Evolutionary conservation across 2,329 filamentous ascomycete genomes (phyloP), one percentile per base, ranked within the genome.

Genomic region (Coniochaeta prunicola): DNA sequence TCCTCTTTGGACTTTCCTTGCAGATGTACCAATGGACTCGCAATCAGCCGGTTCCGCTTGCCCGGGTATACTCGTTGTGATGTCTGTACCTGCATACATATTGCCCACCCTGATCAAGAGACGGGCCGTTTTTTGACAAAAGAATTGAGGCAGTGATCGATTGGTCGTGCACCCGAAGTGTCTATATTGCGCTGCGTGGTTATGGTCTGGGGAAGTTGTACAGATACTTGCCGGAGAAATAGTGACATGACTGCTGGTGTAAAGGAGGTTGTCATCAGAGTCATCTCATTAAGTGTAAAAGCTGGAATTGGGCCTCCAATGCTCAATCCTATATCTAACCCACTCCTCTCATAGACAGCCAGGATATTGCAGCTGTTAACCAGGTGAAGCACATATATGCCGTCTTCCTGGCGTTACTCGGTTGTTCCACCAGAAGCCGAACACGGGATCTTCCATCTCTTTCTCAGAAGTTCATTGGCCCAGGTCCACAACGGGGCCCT

Each of bases 401-500:
- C 9, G 33, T 15, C 33, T n/a, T n/a, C n/a, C n/a, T n/a, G n/a
- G n/a, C n/a, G n/a, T n/a, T n/a, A n/a, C n/a, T n/a, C n/a, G n/a
- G n/a, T n/a, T n/a, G n/a, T n/a, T n/a, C n/a, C n/a, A n/a, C n/a
- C n/a, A n/a, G n/a, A n/a, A n/a, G n/a, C n/a, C n/a, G n/a, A n/a
- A n/a, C n/a, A n/a, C n/a, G n/a, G n/a, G n/a, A n/a, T n/a, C n/a
- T 13, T 34, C 31, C 31, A 13, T 34, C 31, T 34, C 36, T n/a
- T 13, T 5, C 36, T 8, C 10, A 24, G 21, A 13, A 28, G 19
- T 12, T 54, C 53, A 54, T n/a, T 70, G 70, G 6, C 69, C 66
- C 10, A 71, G 77, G 64, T 87, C 84, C 19, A 86, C 72, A 63
- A 77, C 84, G 3, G 84, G 82, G 4, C 86, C 87, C 59, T 82